Conservation (phyloP, 352 stramenopile species). For the Globisporangium paroecandrum region DNA sequence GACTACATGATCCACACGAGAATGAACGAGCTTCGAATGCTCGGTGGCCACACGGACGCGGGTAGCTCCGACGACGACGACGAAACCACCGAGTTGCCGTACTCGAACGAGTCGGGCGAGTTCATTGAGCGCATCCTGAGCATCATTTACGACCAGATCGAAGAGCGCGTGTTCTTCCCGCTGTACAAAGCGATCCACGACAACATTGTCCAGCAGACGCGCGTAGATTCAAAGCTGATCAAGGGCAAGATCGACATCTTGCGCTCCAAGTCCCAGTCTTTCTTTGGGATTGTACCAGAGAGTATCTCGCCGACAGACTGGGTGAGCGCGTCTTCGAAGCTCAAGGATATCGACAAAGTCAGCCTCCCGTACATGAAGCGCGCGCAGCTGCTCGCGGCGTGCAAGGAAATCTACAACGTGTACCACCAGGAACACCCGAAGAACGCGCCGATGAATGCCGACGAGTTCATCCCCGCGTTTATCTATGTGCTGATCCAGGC, state of each 20-base stretch:
- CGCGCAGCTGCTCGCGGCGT: constrained; percentile 60
- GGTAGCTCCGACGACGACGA: constrained; percentile 30
- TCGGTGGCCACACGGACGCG: constrained; percentile 44
- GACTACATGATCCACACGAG: constrained; percentile 82
- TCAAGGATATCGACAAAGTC: constrained; percentile 76
- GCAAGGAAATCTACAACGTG: constrained; percentile 82
- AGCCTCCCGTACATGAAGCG: constrained; percentile 84
- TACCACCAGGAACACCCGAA: constrained; percentile 68
- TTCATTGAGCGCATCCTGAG: constrained; percentile 61
- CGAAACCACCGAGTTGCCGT: constrained; percentile 14
- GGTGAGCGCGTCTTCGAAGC: constrained; percentile 47
- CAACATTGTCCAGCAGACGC: constrained; percentile 54
- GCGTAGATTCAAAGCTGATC: constrained; percentile 67
- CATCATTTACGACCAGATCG: constrained; percentile 82
- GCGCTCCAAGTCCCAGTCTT: constrained; percentile 71
- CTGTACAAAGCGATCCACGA: constrained; percentile 67
- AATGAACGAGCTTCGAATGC: constrained; percentile 67
- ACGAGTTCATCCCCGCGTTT: constrained; percentile 86
- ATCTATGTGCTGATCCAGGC: constrained; percentile 87
- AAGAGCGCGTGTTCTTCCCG: constrained; percentile 81
- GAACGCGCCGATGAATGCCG: constrained; percentile 77
- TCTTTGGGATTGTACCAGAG: constrained; percentile 76
- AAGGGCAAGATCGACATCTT: constrained; percentile 83
- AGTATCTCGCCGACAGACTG: constrained; percentile 63
- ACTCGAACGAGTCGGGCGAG: constrained; percentile 32